Evolutionary conservation across 306 rosid species (phyloP).

Genomic region (Fagus sylvatica): DNA sequence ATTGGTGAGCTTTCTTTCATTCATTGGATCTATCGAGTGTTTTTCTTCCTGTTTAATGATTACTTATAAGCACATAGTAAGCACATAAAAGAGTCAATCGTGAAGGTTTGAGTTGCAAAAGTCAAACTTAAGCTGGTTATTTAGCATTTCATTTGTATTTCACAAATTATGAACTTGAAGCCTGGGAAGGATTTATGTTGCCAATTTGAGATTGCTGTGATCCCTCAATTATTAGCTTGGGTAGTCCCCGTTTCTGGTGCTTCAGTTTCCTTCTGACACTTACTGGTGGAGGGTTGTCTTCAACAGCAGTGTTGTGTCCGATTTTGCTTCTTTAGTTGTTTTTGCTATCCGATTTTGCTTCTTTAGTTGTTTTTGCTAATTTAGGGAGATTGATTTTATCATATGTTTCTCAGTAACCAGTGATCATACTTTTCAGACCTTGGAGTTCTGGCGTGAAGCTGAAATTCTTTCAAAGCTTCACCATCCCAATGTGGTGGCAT

Average conservation of each 20-base stretch:
- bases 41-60: background rate
- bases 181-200: background rate
- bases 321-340: background rate
- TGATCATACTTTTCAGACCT: constrained; percentile 44
- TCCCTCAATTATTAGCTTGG: background rate
- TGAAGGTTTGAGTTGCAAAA: background rate
- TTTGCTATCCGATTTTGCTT: background rate
- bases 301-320: constrained; percentile 2
- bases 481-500: constrained; percentile 92
- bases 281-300: constrained; percentile 13
- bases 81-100: background rate
- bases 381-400: background rate
- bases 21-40: background rate
- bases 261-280: background rate
- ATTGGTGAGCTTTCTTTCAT: constrained; percentile 46
- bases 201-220: background rate
- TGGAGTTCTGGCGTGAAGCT: constrained; percentile 90
- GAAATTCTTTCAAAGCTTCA: constrained; percentile 81
- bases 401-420: constrained; percentile 11
- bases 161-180: background rate
- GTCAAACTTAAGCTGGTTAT: background rate
- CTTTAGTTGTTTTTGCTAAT: background rate
- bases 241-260: constrained; percentile 6
- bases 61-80: background rate
- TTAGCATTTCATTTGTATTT: background rate